Percentiles rank a stretch among this genome's conserved stretches.
Conservation (phyloP, 164 flowering plant genomes). For the Kingdonia uniflora region DNA sequence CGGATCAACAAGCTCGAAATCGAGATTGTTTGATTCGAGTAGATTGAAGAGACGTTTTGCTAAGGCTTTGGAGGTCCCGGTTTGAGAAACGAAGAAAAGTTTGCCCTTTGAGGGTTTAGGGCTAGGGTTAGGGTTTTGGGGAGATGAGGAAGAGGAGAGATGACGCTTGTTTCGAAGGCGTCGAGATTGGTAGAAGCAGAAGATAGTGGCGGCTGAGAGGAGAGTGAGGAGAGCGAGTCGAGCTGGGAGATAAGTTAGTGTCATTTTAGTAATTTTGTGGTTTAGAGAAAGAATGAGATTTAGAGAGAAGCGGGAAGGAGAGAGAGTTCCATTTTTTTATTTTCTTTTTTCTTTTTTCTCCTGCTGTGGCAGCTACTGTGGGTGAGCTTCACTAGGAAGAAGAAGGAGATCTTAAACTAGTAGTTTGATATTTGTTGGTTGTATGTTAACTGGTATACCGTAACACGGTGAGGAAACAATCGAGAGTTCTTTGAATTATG, state of each 20-base stretch:
- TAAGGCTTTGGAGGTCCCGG: slow-evolving; percentile 80
- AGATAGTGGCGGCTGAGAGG: slow-evolving; percentile 58
- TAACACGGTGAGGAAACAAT: too few relatives aligned
- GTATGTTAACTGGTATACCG: too few relatives aligned
- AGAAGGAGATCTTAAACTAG: too few relatives aligned
- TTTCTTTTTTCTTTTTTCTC: too few relatives aligned
- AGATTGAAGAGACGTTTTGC: slow-evolving; percentile 52
- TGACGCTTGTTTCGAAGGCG: slow-evolving; percentile 38
- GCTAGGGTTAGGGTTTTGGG: slow-evolving; percentile 17
- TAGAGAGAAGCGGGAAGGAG: neutral
- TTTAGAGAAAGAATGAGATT: neutral
- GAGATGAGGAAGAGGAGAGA: slow-evolving; percentile 15
- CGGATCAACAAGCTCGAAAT: slow-evolving; percentile 61
- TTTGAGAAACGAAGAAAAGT: slow-evolving; percentile 68
- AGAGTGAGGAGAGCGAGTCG: slow-evolving; percentile 54
- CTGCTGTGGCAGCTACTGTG: too few relatives aligned
- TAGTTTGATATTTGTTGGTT: too few relatives aligned
- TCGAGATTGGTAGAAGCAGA: slow-evolving; percentile 68
- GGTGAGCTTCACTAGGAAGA: too few relatives aligned
- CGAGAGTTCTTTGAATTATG: too few relatives aligned
- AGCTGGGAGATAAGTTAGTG: slow-evolving; percentile 14
- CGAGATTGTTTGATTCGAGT: slow-evolving; percentile 24
- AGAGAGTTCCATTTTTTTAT: neutral
- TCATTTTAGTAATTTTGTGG: slow-evolving; percentile 7
- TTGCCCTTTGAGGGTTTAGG: slow-evolving; percentile 28